Evolutionary conservation across 2,329 filamentous ascomycete genomes (phyloP), one percentile per base, ranked within the genome.

Genomic region (Knoxdaviesia proteae): DNA sequence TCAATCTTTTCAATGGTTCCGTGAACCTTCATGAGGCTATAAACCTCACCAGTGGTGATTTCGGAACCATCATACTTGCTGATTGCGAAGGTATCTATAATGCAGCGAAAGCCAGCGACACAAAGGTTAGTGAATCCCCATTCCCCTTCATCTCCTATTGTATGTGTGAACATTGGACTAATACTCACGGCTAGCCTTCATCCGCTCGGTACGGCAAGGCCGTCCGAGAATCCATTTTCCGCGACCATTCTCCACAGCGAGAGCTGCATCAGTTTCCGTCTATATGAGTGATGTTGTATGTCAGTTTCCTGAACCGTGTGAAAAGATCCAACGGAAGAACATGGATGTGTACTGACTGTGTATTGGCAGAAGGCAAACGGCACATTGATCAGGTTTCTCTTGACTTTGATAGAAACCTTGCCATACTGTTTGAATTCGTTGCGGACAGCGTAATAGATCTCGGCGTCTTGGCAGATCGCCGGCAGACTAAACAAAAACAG

Each of bases 341-440:
- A 20, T 20, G 20, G 20, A 20, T 0, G 2, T 35, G 3, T 31
- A 57, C 68, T 60, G 52, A 75, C 74, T 2, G 69, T 75, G 50
- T 63, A 80, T 50, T 79, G 75, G 29, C 65, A 67, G 49, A 79
- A 79, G 0, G 73, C 74, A 51, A 73, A 76, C 0, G 75, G 75
- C 69, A 78, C 76, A 36, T 68, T 61, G 9, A 56, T 56, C 7
- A 45, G 47, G 49, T 78, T 74, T 11, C 74, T 68, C 35, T 71
- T 69, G 45, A 80, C 74, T 59, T 79, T 78, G 47, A 77, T 67
- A 47, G 64, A 78, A 30, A 74, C 69, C 0, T 59, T 61, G 5
- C 75, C 75, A 49, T 61, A 77, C 10, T 59, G 52, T 11, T 60
- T 58, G 53, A 80, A 78, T 11, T 60, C 55, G 6, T 61, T 56